Base-by-base conservation (phyloP, 2,329 filamentous ascomycete species). In the Raffaelea ambrosiae region DNA sequence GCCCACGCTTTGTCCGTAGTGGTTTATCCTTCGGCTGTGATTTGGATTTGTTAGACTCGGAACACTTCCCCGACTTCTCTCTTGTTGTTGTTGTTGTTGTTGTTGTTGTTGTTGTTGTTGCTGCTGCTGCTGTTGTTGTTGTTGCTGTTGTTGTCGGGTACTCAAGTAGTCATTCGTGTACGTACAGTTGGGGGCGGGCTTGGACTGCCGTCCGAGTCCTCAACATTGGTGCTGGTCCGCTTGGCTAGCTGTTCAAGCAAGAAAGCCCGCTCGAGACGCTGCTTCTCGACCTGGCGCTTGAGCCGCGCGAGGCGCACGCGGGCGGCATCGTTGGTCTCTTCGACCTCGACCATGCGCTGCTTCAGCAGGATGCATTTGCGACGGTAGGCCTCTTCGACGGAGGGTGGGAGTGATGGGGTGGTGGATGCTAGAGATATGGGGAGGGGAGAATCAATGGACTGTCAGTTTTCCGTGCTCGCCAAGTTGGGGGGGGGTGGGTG, bases 351-450 rank as follows among this genome's bases (percentile, higher is more conserved):
- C 54, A 93, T 87, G 52, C 93, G 86, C 58, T 88, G 86, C 69
- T 94, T 94, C 20, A 98, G 79, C 58, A 94, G 86, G 62, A 96
- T 88, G 66, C 91, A 97, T 79, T 98, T 97, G 55, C 88, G 81
- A 59, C 93, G 89, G 68, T 97, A 98, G 44, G 91, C 90, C 63
- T 91, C 85, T 67, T 98, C 91, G 53, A 97, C 89, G 16, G 89
- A 95, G 16, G 93, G 91, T 19, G 91, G 88, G 4, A 85, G 72
- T 20, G 18, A 50, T 35, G 43, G 13, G 18, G n/a, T 35, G 40
- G 21, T 22, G 20, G 39, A 16, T 19, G 35, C 22, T 35, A 38
- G 33, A 22, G 35, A 33, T 16, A 21, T n/a, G 31, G 26, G 40
- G 14, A 22, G 19, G 21, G 21, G 10, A 41, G 40, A 21, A 23